Conservation (phyloP, 1,139 yeast species). For the Pichia sp. region DNA sequence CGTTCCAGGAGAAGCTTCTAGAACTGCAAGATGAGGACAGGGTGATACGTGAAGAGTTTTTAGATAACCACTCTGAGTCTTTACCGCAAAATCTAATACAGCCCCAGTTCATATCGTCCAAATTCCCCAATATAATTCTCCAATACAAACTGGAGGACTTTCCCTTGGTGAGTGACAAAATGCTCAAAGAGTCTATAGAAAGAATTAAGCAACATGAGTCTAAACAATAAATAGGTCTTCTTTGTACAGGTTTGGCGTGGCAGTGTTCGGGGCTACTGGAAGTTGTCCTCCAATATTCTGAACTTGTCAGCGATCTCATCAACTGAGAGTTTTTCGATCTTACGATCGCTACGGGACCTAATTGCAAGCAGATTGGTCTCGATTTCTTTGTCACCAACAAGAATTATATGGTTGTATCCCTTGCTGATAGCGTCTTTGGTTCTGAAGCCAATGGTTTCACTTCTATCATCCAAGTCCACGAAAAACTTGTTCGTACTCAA, state of each 20-base stretch:
- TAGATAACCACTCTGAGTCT: constrained; percentile 40
- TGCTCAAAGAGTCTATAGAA: neutral
- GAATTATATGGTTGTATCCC: constrained; percentile 72
- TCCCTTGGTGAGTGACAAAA: constrained; percentile 10
- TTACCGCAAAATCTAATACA: constrained; percentile 36
- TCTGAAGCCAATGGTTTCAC: constrained; percentile 74
- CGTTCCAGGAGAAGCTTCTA: constrained; percentile 33
- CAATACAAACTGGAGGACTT: constrained; percentile 20
- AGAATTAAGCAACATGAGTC: neutral
- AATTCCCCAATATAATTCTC: constrained; percentile 20
- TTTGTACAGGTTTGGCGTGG: neutral
- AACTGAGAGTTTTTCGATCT: constrained; percentile 36
- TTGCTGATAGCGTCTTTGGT: constrained; percentile 70
- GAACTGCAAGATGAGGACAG: constrained; percentile 35
- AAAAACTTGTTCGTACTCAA: constrained; percentile 58
- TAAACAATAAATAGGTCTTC: constrained; percentile 1
- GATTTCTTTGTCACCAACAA: constrained; percentile 84
- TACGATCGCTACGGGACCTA: constrained; percentile 52
- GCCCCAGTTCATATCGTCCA: constrained; percentile 18
- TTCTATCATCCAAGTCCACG: constrained; percentile 69
- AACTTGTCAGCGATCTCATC: constrained; percentile 46
- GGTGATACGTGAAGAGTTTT: constrained; percentile 33
- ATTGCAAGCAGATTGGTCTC: constrained; percentile 56
- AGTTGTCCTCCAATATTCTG: constrained; percentile 39
- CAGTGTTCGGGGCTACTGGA: no score